A percentile compares a stretch with the other conserved stretches of the same genome.
These are phyloP conservation scores for Aspergillus pseudoviridinutans DNA, from an alignment of 2,329 filamentous ascomycete species.

Conservation along the genomic window DNA sequence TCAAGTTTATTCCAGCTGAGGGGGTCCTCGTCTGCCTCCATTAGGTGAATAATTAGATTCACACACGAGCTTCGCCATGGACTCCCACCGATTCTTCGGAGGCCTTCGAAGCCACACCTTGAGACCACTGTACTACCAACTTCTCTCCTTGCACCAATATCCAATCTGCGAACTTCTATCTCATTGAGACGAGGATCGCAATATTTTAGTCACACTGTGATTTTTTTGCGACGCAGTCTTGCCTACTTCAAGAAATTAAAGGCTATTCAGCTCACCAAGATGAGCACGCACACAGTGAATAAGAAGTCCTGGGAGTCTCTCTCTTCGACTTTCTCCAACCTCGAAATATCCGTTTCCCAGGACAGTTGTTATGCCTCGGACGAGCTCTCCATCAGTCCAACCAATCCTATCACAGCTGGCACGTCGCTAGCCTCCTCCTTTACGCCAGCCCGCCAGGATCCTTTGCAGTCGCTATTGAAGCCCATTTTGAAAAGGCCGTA, in stretches of 20 bases:
- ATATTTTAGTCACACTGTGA: not conserved
- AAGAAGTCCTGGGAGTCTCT: conserved; percentile 36
- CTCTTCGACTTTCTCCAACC: conserved; percentile 32
- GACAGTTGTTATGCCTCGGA: conserved; percentile 40
- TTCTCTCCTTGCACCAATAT: conserved; percentile 4
- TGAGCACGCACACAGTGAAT: conserved; percentile 24
- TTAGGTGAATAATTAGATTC: conserved; percentile 23
- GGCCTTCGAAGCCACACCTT: conserved; percentile 29
- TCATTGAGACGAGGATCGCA: not conserved
- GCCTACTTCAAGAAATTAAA: not conserved
- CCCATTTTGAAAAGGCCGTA: conserved; percentile 33
- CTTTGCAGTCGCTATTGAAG: conserved; percentile 26
- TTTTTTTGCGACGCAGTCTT: not conserved
- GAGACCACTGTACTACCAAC: conserved; percentile 8
- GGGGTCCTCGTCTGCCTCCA: conserved; percentile 23
- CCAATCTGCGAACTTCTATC: not conserved
- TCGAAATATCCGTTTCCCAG: conserved; percentile 36
- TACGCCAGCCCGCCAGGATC: conserved; percentile 15
- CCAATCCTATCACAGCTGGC: conserved; percentile 19
- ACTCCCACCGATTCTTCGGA: conserved; percentile 23
- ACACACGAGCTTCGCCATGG: conserved; percentile 28
- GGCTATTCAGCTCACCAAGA: conserved; percentile 14
- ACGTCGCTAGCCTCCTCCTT: conserved; percentile 20
- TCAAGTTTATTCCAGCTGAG: conserved; percentile 18
- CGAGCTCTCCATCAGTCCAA: conserved; percentile 33